Conservation (phyloP, 192 early-diverging fungal genomes). For the Spizellomyces punctatus region DNA sequence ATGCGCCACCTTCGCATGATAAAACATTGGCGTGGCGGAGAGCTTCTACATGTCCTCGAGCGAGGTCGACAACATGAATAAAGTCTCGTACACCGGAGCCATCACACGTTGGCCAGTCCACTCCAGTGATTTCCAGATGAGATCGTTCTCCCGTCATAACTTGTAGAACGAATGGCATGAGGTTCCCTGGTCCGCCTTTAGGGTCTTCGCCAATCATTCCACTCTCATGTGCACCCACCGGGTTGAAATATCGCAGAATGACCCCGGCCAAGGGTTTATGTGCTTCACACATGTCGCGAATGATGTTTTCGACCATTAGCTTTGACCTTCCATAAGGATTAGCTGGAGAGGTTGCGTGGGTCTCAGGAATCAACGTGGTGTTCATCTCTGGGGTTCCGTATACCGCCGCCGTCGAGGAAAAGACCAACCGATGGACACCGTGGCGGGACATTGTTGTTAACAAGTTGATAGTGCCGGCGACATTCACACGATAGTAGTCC, state of each 20-base stretch:
- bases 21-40: conserved; percentile 42
- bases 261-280: conserved; percentile 1
- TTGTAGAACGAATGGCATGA: conserved; percentile 83
- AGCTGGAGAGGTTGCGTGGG: conserved; percentile 58
- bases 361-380: conserved; percentile 64
- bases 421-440: conserved; percentile 77
- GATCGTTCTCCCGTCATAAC: conserved; percentile 75
- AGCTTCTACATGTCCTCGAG: conserved; percentile 80
- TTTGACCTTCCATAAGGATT: conserved; percentile 87
- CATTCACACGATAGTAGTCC: conserved; percentile 84
- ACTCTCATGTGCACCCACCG: conserved; percentile 80
- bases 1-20: conserved; percentile 40
- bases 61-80: conserved; percentile 89
- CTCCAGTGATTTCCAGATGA: conserved; percentile 77
- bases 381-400: conserved; percentile 60
- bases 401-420: conserved; percentile 85
- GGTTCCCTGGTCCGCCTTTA: conserved; percentile 78
- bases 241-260: conserved; percentile 79
- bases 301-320: conserved; percentile 77
- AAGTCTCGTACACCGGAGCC: conserved; percentile 87
- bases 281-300: conserved; percentile 42
- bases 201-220: conserved; percentile 86
- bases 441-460: conserved; percentile 73
- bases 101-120: conserved; percentile 84
- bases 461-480: conserved; percentile 76